phyloP scores from a whole-genome alignment of 2,329 filamentous ascomycete species.

The Phialophora tarda region DNA sequence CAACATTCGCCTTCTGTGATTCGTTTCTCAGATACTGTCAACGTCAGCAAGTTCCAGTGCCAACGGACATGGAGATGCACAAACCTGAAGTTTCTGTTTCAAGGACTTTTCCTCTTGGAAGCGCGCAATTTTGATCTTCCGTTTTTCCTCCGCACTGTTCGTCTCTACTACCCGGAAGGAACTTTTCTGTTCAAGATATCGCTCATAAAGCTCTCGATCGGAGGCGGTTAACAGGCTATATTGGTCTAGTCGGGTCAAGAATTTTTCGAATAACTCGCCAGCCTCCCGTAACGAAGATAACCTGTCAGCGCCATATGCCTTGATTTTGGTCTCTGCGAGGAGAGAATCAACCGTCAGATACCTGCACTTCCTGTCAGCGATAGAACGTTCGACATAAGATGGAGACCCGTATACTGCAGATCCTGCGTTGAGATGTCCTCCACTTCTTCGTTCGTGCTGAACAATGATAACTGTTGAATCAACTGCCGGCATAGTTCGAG shows the following conservation, averaged over 20 bases:
- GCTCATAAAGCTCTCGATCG: constrained; percentile 72
- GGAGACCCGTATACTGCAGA: constrained; percentile 64
- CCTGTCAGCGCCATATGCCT: constrained; percentile 67
- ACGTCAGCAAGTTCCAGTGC: constrained; percentile 17
- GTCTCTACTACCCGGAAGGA: constrained; percentile 74
- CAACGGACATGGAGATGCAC: constrained; percentile 45
- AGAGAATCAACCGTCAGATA: constrained; percentile 79
- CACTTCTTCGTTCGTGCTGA: constrained; percentile 85
- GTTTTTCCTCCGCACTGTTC: constrained; percentile 69
- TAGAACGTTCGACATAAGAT: background rate
- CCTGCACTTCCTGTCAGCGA: constrained; percentile 46
- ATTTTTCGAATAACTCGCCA: constrained; percentile 75
- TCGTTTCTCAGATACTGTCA: constrained; percentile 29
- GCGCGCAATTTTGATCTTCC: constrained; percentile 83
- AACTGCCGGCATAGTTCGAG: constrained; percentile 71
- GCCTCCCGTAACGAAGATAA: constrained; percentile 67
- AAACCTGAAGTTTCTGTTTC: constrained; percentile 77
- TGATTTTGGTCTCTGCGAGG: constrained; percentile 78
- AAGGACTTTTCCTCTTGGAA: constrained; percentile 86
- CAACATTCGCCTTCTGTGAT: constrained; percentile 47
- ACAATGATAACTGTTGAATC: constrained; percentile 74
- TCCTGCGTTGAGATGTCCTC: constrained; percentile 88
- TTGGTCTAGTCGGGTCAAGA: constrained; percentile 74
- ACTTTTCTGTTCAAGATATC: constrained; percentile 73
- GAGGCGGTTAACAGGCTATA: constrained; percentile 73